phyloP scores from a whole-genome alignment of 257 asterid species.

The Verbena officinalis region DNA sequence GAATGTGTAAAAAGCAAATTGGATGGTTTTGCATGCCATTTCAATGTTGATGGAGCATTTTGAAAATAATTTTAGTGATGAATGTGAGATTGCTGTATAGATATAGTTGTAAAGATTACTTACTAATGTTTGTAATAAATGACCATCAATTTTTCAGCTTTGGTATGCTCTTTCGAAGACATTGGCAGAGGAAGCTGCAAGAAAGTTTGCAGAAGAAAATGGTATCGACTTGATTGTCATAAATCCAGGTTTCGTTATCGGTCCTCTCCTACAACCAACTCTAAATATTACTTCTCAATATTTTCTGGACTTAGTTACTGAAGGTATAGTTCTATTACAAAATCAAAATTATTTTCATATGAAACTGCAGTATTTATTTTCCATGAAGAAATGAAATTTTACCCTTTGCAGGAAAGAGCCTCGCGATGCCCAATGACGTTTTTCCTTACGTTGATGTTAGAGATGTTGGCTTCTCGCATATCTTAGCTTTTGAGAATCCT shows the following conservation, averaged over 20 bases:
- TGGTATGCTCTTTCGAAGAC: slow-evolving; percentile 48
- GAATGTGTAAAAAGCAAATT: too few species aligned
- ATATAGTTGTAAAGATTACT: not conserved
- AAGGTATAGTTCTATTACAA: slow-evolving; percentile 27
- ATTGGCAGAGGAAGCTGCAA: slow-evolving; percentile 59
- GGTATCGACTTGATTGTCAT: slow-evolving; percentile 48
- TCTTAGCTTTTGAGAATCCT: slow-evolving; percentile 43
- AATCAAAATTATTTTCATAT: not conserved
- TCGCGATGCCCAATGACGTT: not conserved
- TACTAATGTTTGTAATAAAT: not conserved
- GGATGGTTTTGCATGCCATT: too few species aligned
- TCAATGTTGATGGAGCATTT: too few species aligned
- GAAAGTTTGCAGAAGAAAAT: slow-evolving; percentile 42
- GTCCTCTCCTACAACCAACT: slow-evolving; percentile 58
- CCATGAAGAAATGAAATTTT: not conserved
- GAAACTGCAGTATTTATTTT: too few species aligned
- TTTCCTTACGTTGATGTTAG: slow-evolving; percentile 39
- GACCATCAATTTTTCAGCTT: slow-evolving; percentile 19
- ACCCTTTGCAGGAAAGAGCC: not conserved
- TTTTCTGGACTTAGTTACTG: slow-evolving; percentile 30
- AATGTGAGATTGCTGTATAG: too few species aligned
- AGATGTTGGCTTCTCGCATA: slow-evolving; percentile 49
- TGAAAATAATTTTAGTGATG: too few species aligned
- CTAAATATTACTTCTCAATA: slow-evolving; percentile 36
- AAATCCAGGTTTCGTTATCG: slow-evolving; percentile 51